phyloP scores from a whole-genome alignment of 1,284 basidiomycete genomes.

The Heterobasidion irregulare region DNA sequence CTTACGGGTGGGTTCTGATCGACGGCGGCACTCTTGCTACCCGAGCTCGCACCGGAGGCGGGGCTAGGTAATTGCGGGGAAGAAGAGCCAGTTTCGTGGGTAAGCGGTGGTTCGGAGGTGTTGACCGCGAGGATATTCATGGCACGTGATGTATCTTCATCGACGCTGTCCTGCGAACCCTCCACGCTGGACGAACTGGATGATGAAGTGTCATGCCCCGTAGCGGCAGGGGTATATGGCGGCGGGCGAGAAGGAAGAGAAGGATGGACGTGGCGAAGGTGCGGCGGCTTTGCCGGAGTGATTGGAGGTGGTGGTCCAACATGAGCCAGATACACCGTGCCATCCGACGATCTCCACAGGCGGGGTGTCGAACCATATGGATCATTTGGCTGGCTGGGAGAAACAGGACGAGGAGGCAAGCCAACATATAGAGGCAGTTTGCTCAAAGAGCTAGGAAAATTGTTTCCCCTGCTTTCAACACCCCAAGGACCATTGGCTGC shows the following conservation, averaged over 20 bases:
- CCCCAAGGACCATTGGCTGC: slow-evolving; percentile 10
- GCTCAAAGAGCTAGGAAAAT: slow-evolving; percentile 8
- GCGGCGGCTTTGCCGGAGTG: no score
- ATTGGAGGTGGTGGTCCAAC: no score
- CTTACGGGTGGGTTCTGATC: slow-evolving; percentile 86
- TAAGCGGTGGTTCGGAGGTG: slow-evolving; percentile 25
- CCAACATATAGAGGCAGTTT: slow-evolving; percentile 20
- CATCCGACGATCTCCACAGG: slow-evolving; percentile 16
- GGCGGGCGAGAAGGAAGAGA: slow-evolving; percentile 24
- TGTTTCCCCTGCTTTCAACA: neutral
- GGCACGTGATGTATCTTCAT: slow-evolving; percentile 33
- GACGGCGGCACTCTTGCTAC: slow-evolving; percentile 43
- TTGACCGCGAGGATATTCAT: slow-evolving; percentile 41
- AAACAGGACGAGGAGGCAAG: slow-evolving; percentile 17
- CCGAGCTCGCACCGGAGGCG: slow-evolving; percentile 31
- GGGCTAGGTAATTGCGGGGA: slow-evolving; percentile 38
- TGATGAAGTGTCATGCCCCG: slow-evolving; percentile 14
- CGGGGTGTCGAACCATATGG: slow-evolving; percentile 11
- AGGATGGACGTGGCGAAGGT: slow-evolving; percentile 18
- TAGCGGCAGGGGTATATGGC: slow-evolving; percentile 22
- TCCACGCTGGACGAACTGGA: slow-evolving; percentile 28
- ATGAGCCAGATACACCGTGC: no score
- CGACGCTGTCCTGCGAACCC: slow-evolving; percentile 29
- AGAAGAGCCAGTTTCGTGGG: slow-evolving; percentile 23
- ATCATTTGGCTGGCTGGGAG: slow-evolving; percentile 12